These are phyloP conservation scores for Zygoascus tannicola DNA, from an alignment of 805 yeast species.

Conservation along the genomic window DNA sequence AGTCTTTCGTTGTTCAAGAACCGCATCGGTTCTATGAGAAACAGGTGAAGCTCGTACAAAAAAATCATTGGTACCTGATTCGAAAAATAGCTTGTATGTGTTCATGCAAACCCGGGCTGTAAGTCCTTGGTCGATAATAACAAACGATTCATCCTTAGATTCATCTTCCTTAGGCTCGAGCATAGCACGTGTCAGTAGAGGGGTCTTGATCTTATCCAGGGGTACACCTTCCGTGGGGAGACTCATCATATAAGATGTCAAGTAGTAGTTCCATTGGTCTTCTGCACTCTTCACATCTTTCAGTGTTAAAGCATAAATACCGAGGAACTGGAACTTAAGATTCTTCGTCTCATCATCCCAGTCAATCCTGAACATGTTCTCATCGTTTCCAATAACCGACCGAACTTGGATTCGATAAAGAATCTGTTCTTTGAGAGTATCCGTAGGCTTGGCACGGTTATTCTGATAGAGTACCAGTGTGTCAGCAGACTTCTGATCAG, in stretches of 20 bases:
- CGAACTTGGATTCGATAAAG: slow-evolving; percentile 83
- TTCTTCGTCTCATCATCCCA: slow-evolving; percentile 45
- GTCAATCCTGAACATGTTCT: slow-evolving; percentile 83
- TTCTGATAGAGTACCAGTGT: slow-evolving; percentile 72
- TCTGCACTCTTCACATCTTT: slow-evolving; percentile 59
- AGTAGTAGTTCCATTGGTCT: slow-evolving; percentile 85
- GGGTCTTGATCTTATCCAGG: slow-evolving; percentile 63
- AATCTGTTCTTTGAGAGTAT: slow-evolving; percentile 82
- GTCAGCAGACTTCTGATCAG: slow-evolving; percentile 73
- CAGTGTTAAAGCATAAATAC: slow-evolving; percentile 62
- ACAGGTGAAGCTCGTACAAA: slow-evolving; percentile 45
- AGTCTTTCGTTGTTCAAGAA: slow-evolving; percentile 11
- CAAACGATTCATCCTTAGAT: slow-evolving; percentile 28
- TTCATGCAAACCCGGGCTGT: slow-evolving; percentile 71
- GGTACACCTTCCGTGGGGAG: slow-evolving; percentile 96
- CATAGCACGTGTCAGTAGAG: slow-evolving; percentile 52
- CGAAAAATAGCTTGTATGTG: slow-evolving; percentile 74
- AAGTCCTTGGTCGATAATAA: slow-evolving; percentile 57
- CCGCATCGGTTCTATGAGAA: slow-evolving; percentile 6
- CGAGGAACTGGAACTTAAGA: slow-evolving; percentile 72
- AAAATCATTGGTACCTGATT: slow-evolving; percentile 67
- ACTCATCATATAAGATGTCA: slow-evolving; percentile 86
- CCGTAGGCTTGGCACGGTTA: slow-evolving; percentile 54
- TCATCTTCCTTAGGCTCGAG: slow-evolving; percentile 14
- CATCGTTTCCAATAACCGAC: slow-evolving; percentile 71